Conservation (phyloP, 129 eudicot species). For the Logfia minima region DNA sequence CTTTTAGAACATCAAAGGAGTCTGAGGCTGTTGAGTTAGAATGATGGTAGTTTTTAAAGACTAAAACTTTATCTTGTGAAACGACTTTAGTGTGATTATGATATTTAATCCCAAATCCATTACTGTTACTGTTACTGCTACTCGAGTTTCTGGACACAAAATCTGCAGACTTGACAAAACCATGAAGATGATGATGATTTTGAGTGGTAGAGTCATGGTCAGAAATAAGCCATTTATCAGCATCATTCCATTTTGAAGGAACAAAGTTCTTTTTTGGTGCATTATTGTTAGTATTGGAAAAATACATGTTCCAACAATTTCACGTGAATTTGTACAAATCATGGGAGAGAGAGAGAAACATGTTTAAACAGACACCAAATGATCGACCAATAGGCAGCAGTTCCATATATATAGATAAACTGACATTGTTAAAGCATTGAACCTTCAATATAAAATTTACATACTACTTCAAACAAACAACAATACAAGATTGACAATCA, state of each 20-base stretch:
- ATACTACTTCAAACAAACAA: no score
- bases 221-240: conserved; percentile 74
- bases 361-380: no score
- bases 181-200: conserved; percentile 21
- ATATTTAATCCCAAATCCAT: conserved; percentile 20
- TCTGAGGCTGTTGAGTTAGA: conserved; percentile 30
- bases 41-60: conserved; percentile 25
- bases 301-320: no score
- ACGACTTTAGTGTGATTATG: conserved; percentile 26
- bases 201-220: conserved; percentile 41
- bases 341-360: no score
- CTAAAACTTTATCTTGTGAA: conserved; percentile 37
- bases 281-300: not conserved
- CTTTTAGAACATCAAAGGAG: conserved; percentile 58
- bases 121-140: conserved; percentile 10
- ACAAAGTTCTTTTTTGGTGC: conserved; percentile 39
- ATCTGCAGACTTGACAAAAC: conserved; percentile 29
- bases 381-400: no score
- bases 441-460: no score
- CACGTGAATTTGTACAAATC: no score
- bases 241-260: conserved; percentile 90
- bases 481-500: no score
- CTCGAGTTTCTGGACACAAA: conserved; percentile 26
- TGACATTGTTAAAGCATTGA: no score
- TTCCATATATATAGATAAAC: no score